phyloP scores from a whole-genome alignment of 441 rosid genomes.

The Omphalea diandra region DNA sequence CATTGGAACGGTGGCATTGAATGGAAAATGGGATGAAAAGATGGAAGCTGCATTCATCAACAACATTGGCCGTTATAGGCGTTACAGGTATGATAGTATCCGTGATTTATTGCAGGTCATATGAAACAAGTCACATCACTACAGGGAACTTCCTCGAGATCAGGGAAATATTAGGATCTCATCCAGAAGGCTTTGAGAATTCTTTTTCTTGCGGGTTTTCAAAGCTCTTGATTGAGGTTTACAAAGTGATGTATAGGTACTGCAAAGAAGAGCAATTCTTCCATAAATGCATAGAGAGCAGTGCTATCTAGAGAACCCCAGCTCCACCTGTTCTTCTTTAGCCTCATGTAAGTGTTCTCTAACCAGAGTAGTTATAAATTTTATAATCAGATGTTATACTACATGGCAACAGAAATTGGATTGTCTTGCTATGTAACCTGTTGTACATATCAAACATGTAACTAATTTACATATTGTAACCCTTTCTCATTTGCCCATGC shows the following conservation, averaged over 20 bases:
- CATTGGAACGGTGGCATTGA: conserved; percentile 53
- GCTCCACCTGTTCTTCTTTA: neutral
- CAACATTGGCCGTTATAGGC: conserved; percentile 80
- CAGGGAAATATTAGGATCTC: conserved; percentile 65
- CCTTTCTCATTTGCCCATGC: neutral
- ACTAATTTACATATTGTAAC: neutral
- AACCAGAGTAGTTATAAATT: neutral
- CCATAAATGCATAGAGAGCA: conserved; percentile 46
- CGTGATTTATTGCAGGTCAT: conserved; percentile 74
- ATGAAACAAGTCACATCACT: conserved; percentile 81
- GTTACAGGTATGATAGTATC: conserved; percentile 65
- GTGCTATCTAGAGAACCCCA: conserved; percentile 29
- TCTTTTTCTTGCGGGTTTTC: conserved; percentile 75
- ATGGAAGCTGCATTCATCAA: conserved; percentile 64
- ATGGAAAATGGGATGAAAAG: conserved; percentile 88
- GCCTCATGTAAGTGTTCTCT: neutral
- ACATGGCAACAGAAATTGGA: neutral
- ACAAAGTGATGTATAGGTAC: conserved; percentile 51
- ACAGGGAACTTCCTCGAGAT: conserved; percentile 82
- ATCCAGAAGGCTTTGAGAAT: conserved; percentile 77
- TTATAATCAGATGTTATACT: conserved; percentile 18
- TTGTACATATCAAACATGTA: conserved; percentile 4
- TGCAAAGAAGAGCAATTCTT: conserved; percentile 72
- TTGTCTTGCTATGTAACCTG: neutral
- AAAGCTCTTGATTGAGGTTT: conserved; percentile 74